These are phyloP conservation scores for Yamadazyma trypodendri DNA, from an alignment of 1,139 yeast species.

Conservation along the genomic window DNA sequence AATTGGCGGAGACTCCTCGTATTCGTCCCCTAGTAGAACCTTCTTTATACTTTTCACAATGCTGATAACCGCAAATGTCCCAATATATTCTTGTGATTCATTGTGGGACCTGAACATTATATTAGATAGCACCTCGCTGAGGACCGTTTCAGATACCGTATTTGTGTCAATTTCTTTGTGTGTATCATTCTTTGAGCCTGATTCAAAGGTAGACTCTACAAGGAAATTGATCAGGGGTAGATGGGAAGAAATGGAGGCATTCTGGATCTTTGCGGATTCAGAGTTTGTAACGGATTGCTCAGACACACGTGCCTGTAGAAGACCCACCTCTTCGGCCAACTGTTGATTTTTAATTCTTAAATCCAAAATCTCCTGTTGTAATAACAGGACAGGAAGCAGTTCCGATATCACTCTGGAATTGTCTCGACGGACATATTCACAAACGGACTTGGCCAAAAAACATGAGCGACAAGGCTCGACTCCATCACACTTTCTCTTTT, in stretches of 20 bases:
- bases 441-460: constrained; percentile 2
- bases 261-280: neutral
- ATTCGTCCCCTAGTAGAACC: constrained; percentile 9
- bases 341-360: neutral
- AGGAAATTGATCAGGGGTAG: neutral
- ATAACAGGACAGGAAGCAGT: neutral
- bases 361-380: neutral
- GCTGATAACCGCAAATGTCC: constrained; percentile 16
- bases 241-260: neutral
- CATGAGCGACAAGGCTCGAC: constrained; percentile 11
- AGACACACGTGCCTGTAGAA: neutral
- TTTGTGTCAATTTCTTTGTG: neutral
- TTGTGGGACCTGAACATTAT: constrained; percentile 9
- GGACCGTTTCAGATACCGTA: constrained; percentile 6
- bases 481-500: constrained; percentile 16
- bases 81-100: constrained; percentile 16
- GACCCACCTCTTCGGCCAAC: neutral
- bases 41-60: constrained; percentile 15
- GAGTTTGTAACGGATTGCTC: too few species aligned
- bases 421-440: constrained; percentile 7
- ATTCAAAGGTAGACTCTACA: neutral
- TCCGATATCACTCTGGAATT: neutral
- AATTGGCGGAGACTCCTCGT: constrained; percentile 6
- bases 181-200: neutral
- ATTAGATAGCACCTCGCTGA: constrained; percentile 13